Evolutionary conservation across 345 rosid species (phyloP), one percentile per base, ranked within the genome.

Genomic region (Pistacia atlantica): DNA sequence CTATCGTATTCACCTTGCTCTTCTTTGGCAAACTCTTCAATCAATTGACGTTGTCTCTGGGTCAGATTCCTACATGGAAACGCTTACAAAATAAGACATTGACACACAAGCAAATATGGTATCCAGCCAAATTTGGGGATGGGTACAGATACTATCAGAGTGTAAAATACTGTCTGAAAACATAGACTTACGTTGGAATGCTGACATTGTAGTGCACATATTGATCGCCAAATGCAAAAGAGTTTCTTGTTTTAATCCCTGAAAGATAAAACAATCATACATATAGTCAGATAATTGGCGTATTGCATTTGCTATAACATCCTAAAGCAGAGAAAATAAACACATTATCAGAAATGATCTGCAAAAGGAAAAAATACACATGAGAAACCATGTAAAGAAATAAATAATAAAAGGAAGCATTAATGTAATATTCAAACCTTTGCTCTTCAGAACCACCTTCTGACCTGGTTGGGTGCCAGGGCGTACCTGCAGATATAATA

Each of bases 381-480:
- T 59, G 49, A n/a, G 14, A 71, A 45, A 22, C 10, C 17, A 56
- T 55, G 22, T 0, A 8, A 55, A 65, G 14, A 20, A 49, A 11
- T 65, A 66, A 65, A 49, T 62, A 16, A 35, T 4, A 37, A 58
- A 3, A 64, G 67, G 33, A 68, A 55, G 10, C 18, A 45, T 2
- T 63, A 22, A 28, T 49, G 11, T 33, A 54, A 64, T 22, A 8
- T 76, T 56, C 86, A 84, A 72, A 97, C 99, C 99, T 87, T 97
- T 97, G 85, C 80, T 90, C 90, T 96, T 92, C 74, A 96, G 83
- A 69, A 94, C 99, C 49, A 96, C 99, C 86, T 97, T 97, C 80
- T 97, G 99, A 76, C 99, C 97, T 71, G 98, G 97, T 81, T 97
- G 99, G 72, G 97, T 91, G 73, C 99, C 99, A 68, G 98, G 85